phyloP scores from a whole-genome alignment of 495 filamentous ascomycete genomes.

The Neurospora sp. region DNA sequence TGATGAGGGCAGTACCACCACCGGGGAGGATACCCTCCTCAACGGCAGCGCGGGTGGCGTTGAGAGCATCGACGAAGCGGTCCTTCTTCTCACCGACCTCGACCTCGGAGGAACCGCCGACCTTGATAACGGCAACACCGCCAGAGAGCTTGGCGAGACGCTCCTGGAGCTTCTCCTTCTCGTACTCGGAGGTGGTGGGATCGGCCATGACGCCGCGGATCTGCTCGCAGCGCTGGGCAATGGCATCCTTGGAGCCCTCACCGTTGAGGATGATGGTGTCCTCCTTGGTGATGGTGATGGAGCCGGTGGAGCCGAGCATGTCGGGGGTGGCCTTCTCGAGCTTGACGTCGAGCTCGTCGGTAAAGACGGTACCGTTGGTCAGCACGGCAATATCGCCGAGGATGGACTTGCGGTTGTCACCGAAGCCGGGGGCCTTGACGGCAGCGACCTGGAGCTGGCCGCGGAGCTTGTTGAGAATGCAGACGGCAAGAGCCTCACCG shows the following conservation, averaged over 20 bases:
- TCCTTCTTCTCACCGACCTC: conserved; percentile 99
- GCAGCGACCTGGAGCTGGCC: conserved; percentile 97
- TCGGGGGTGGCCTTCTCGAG: conserved; percentile 94
- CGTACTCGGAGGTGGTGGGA: conserved; percentile 90
- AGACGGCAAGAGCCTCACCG: conserved; percentile 94
- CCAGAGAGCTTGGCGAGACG: conserved; percentile 98
- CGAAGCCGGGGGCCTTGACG: conserved; percentile 98
- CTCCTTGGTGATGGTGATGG: conserved; percentile 99
- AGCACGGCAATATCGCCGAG: conserved; percentile 91
- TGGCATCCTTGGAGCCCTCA: conserved; percentile 88
- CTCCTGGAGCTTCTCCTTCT: conserved; percentile 99
- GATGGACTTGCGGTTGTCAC: conserved; percentile 99
- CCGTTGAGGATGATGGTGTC: conserved; percentile 98
- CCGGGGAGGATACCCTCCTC: conserved; percentile 98
- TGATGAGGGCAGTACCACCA: conserved; percentile 95
- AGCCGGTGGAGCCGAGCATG: conserved; percentile 92
- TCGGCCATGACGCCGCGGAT: conserved; percentile 96
- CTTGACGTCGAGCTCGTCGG: conserved; percentile 95
- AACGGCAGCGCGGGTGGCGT: conserved; percentile 95
- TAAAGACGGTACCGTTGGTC: conserved; percentile 96
- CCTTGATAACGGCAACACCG: conserved; percentile 98
- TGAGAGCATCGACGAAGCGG: conserved; percentile 94
- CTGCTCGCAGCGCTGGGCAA: conserved; percentile 94
- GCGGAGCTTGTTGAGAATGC: conserved; percentile 99
- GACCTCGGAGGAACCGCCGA: conserved; percentile 93